Evolutionary conservation across 1,139 yeast genomes (phyloP).

Genomic region (Candida sp.): DNA sequence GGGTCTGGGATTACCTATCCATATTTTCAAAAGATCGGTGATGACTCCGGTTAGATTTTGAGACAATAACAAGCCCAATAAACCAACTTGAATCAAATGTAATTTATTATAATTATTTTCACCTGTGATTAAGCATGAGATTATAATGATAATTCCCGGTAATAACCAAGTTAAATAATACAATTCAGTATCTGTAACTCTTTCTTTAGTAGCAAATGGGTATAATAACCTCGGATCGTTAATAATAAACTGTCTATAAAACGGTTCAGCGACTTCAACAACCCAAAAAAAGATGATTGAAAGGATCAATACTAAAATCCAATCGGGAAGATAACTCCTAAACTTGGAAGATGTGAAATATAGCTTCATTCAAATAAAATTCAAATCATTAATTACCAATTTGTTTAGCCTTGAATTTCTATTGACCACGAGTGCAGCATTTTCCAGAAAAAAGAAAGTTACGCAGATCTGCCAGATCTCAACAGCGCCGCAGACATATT

Average conservation of each 20-base stretch:
- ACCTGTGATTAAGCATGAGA: conserved; percentile 5
- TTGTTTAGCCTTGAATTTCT: neutral
- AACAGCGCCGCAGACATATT: neutral
- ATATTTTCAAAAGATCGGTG: conserved; percentile 42
- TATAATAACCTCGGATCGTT: conserved; percentile 38
- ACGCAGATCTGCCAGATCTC: no score
- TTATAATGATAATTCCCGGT: conserved; percentile 16
- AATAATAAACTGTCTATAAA: conserved; percentile 31
- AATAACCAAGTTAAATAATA: conserved; percentile 21
- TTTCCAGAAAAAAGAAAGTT: neutral
- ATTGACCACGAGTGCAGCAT: neutral
- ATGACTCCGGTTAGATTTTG: conserved; percentile 14
- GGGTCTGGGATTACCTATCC: conserved; percentile 48
- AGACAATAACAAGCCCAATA: conserved; percentile 1
- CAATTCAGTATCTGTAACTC: conserved; percentile 30
- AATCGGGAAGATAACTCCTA: conserved; percentile 24
- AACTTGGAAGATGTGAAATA: conserved; percentile 1
- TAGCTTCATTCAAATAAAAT: neutral
- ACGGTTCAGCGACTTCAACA: conserved; percentile 37
- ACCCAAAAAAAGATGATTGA: conserved; percentile 29
- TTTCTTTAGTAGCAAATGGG: conserved; percentile 43
- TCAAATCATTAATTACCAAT: neutral
- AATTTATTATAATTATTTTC: neutral
- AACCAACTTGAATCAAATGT: conserved; percentile 1
- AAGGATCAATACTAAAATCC: conserved; percentile 27